These are phyloP conservation scores for Didymosphaeria variabile DNA, from an alignment of 2,329 filamentous ascomycete genomes.

Conservation along the genomic window DNA sequence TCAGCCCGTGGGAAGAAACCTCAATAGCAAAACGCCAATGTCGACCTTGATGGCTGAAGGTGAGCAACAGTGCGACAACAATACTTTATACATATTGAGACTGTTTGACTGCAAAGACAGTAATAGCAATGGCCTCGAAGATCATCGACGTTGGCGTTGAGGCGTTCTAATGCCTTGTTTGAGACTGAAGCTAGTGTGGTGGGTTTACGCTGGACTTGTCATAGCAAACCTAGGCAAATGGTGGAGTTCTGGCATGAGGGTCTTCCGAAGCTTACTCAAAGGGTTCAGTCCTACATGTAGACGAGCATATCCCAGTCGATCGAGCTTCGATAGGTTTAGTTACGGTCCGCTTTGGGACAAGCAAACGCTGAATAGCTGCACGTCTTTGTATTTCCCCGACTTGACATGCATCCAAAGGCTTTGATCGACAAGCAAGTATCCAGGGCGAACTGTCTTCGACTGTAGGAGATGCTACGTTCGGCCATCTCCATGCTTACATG, in stretches of 20 bases:
- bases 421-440: slow-evolving; percentile 12
- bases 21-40: slow-evolving; percentile 21
- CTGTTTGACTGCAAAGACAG: slow-evolving; percentile 16
- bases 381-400: neutral
- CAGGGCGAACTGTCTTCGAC: neutral
- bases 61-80: slow-evolving; percentile 11
- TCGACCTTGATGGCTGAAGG: slow-evolving; percentile 18
- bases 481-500: neutral
- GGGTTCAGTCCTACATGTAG: slow-evolving; percentile 16
- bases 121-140: slow-evolving; percentile 25
- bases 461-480: neutral
- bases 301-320: slow-evolving; percentile 25
- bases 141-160: slow-evolving; percentile 16
- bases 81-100: slow-evolving; percentile 33
- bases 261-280: slow-evolving; percentile 23
- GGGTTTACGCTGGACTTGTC: slow-evolving; percentile 22
- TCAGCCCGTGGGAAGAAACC: slow-evolving; percentile 5
- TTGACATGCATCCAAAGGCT: slow-evolving; percentile 11
- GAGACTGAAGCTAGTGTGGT: slow-evolving; percentile 21
- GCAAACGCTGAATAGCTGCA: neutral
- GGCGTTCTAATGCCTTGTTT: slow-evolving; percentile 15
- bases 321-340: slow-evolving; percentile 25
- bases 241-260: slow-evolving; percentile 26
- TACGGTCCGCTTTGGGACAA: slow-evolving; percentile 8
- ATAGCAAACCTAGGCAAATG: slow-evolving; percentile 25